phyloP scores from a whole-genome alignment of 371 early-diverging fungal genomes.

The Mortierella sp. region DNA sequence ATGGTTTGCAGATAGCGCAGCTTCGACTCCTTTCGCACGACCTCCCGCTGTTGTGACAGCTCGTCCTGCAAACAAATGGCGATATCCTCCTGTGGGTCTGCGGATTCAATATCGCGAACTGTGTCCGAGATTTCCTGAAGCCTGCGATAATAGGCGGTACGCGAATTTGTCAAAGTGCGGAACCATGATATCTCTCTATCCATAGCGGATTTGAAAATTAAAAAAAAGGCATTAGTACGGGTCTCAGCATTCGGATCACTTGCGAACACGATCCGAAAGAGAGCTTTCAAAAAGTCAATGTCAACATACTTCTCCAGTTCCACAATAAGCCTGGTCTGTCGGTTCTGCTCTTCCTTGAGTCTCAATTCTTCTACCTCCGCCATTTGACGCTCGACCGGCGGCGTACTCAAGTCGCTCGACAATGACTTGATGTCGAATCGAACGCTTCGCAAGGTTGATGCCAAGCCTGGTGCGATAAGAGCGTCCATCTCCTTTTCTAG shows the following conservation, averaged over 20 bases:
- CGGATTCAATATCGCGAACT: slow-evolving; percentile 46
- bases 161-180: slow-evolving; percentile 47
- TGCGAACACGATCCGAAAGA: background rate
- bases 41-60: slow-evolving; percentile 29
- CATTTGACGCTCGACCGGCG: slow-evolving; percentile 26
- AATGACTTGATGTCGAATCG: slow-evolving; percentile 31
- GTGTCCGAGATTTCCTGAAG: slow-evolving; percentile 72
- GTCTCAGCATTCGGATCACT: no score
- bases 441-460: slow-evolving; percentile 30
- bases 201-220: no score
- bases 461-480: slow-evolving; percentile 22
- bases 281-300: no score
- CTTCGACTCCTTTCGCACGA: slow-evolving; percentile 47
- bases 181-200: slow-evolving; percentile 28
- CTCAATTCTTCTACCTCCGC: slow-evolving; percentile 35
- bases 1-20: slow-evolving; percentile 64
- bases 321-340: slow-evolving; percentile 23
- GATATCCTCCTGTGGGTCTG: slow-evolving; percentile 51
- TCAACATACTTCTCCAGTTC: slow-evolving; percentile 33
- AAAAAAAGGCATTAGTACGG: no score
- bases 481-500: slow-evolving; percentile 40
- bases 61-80: slow-evolving; percentile 37
- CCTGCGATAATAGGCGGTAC: slow-evolving; percentile 69
- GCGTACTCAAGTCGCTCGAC: slow-evolving; percentile 6
- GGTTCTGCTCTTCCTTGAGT: slow-evolving; percentile 29